A percentile compares a stretch with the other conserved stretches of the same genome.
Evolutionary conservation across 2,329 filamentous ascomycete species (phyloP).

Genomic region (Colletotrichum eleusines): DNA sequence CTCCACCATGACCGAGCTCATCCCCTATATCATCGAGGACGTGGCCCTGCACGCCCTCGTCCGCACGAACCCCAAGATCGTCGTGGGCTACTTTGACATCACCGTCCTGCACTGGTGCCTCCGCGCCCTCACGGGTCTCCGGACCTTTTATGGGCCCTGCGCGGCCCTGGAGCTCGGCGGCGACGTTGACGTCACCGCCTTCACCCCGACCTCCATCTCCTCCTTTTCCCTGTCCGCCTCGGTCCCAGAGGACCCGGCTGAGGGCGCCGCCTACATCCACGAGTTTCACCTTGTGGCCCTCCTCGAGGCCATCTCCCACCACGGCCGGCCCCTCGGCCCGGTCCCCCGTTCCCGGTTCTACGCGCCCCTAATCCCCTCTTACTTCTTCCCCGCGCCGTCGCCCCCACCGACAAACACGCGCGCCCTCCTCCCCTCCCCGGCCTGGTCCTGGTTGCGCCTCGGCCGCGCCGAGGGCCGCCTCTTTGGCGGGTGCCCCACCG

Average conservation of each 20-base stretch:
- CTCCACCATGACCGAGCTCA: constrained; percentile 54
- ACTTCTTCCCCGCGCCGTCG: constrained; percentile 44
- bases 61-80: constrained; percentile 54
- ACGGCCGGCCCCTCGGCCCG: constrained; percentile 46
- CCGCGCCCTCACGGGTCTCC: constrained; percentile 52
- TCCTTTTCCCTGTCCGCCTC: constrained; percentile 9
- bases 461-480: constrained; percentile 56
- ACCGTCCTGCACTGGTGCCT: constrained; percentile 58
- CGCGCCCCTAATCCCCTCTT: constrained; percentile 44
- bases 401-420: constrained; percentile 43
- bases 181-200: constrained; percentile 43
- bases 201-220: constrained; percentile 18
- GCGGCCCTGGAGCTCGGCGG: constrained; percentile 55
- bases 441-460: constrained; percentile 54
- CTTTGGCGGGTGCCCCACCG: constrained; percentile 57
- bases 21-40: constrained; percentile 54
- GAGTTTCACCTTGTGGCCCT: constrained; percentile 50
- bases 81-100: constrained; percentile 58
- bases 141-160: constrained; percentile 59
- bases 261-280: constrained; percentile 47
- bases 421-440: constrained; percentile 47
- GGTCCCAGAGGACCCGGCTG: neutral
- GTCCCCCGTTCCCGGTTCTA: constrained; percentile 51
- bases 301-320: constrained; percentile 48
- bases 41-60: constrained; percentile 50